phyloP scores from a whole-genome alignment of 2,329 filamentous ascomycete genomes.

The Neofusicoccum laricinum region DNA sequence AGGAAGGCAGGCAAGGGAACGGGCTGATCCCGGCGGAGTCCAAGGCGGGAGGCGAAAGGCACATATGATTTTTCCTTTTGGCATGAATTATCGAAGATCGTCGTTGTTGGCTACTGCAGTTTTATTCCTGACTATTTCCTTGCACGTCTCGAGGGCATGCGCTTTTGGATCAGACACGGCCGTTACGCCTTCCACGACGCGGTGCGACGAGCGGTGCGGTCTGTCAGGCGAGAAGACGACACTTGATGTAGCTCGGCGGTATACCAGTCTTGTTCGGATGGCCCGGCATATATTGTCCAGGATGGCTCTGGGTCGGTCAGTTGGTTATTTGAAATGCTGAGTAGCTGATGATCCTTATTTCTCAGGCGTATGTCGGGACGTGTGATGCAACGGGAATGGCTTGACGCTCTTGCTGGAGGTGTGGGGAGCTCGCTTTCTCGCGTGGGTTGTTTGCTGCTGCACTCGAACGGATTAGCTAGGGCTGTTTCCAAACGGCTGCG shows the following conservation, averaged over 20 bases:
- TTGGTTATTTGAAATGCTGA: background rate
- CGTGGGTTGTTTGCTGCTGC: constrained; percentile 1
- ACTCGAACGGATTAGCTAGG: background rate
- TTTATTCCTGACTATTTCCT: background rate
- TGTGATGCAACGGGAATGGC: background rate
- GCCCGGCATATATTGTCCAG: background rate
- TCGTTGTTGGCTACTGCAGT: background rate
- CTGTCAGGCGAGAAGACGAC: background rate
- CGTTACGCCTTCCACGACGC: background rate
- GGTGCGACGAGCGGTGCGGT: background rate
- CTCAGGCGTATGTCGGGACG: background rate
- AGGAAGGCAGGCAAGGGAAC: background rate
- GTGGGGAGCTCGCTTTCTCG: background rate
- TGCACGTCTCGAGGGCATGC: background rate
- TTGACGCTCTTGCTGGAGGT: background rate
- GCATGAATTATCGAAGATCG: constrained; percentile 1
- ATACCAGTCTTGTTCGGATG: constrained; percentile 2
- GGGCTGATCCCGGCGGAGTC: constrained; percentile 4
- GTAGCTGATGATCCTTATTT: constrained; percentile 9
- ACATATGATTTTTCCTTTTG: constrained; percentile 1
- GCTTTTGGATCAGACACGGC: background rate
- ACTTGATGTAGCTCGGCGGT: constrained; percentile 1
- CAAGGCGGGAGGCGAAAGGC: background rate
- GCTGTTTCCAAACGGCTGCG: background rate
- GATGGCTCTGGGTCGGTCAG: background rate